Evolutionary conservation across 2,329 filamentous ascomycete species (phyloP).

Genomic region (Fusarium brevicatenulatum): DNA sequence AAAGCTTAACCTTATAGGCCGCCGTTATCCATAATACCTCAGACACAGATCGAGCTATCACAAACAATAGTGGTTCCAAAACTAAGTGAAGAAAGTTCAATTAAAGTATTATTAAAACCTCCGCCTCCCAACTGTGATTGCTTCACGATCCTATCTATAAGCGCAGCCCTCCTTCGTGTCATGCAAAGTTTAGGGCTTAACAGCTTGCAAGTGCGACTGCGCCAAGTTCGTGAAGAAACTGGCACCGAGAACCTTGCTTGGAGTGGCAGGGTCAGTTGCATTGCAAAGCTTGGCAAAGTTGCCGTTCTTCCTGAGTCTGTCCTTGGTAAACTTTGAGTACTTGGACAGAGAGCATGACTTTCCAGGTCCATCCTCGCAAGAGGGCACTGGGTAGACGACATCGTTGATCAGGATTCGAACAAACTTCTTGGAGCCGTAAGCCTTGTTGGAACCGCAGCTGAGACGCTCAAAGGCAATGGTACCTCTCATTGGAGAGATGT

Average conservation of each 20-base stretch:
- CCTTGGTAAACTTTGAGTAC: conserved; percentile 52
- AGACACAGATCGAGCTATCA: background rate
- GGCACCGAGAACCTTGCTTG: conserved; percentile 56
- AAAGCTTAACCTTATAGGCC: no score
- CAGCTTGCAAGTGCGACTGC: conserved; percentile 48
- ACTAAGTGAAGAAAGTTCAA: background rate
- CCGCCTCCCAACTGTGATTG: background rate
- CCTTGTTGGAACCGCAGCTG: conserved; percentile 54
- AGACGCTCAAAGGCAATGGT: conserved; percentile 73
- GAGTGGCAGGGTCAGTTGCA: conserved; percentile 53
- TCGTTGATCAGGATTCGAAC: conserved; percentile 71
- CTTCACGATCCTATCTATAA: background rate
- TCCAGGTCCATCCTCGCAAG: conserved; percentile 66
- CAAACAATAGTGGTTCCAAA: background rate
- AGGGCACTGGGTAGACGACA: conserved; percentile 66
- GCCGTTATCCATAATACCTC: background rate
- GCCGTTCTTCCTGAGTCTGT: conserved; percentile 53
- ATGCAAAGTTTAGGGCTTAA: background rate
- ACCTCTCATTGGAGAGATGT: conserved; percentile 71
- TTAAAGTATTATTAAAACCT: background rate
- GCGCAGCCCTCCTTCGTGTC: no score
- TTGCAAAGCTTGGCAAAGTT: conserved; percentile 61
- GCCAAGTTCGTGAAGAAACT: conserved; percentile 61
- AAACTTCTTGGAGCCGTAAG: conserved; percentile 54
- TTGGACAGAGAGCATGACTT: conserved; percentile 60